Evolutionary conservation across 768 basidiomycete species (phyloP).

Genomic region (Russula compacta): DNA sequence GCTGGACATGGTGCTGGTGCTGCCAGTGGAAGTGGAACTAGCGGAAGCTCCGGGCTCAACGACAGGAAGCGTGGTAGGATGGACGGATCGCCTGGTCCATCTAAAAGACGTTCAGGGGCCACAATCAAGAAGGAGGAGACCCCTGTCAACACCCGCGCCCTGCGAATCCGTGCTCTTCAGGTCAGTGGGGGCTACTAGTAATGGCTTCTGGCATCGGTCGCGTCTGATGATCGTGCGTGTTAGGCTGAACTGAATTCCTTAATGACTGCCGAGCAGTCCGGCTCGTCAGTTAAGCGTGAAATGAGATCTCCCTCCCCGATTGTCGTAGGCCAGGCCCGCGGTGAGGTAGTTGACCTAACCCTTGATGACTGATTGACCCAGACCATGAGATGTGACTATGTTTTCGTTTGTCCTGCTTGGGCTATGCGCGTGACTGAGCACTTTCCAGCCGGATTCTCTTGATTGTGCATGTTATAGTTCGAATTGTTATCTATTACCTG

Average conservation of each 20-base stretch:
- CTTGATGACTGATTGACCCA: slow-evolving; percentile 2
- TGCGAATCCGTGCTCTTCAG: slow-evolving; percentile 10
- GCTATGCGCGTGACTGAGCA: background rate
- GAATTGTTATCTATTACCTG: no score
- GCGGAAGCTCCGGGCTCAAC: background rate
- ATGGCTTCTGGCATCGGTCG: no score
- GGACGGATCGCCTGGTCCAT: background rate
- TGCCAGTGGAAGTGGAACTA: no score
- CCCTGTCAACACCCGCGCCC: background rate
- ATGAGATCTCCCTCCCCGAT: slow-evolving; percentile 1
- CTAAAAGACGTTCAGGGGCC: background rate
- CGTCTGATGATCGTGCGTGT: background rate
- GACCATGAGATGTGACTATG: background rate
- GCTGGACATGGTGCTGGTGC: background rate
- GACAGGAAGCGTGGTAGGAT: slow-evolving; percentile 4
- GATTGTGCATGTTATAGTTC: no score
- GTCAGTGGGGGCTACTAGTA: background rate
- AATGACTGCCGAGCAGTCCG: background rate
- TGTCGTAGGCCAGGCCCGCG: background rate
- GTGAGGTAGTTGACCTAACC: slow-evolving; percentile 10
- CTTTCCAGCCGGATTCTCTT: no score
- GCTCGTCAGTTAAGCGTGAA: slow-evolving; percentile 2
- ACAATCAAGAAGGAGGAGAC: background rate
- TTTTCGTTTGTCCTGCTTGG: background rate
- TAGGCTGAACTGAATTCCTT: slow-evolving; percentile 5